phyloP scores from a whole-genome alignment of 192 early-diverging fungal genomes.

The Backusella parvicylindrica region DNA sequence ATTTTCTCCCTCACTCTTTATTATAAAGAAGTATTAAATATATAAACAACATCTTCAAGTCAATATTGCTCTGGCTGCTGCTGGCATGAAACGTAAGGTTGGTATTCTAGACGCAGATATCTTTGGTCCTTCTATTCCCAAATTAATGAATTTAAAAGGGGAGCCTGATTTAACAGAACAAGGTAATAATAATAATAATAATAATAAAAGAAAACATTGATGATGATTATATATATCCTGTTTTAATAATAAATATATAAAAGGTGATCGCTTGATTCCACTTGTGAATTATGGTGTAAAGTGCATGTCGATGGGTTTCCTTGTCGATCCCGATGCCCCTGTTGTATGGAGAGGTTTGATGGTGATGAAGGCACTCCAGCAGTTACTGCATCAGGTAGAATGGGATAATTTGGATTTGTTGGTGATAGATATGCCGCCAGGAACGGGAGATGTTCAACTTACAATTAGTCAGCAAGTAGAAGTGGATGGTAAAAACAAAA shows the following conservation, averaged over 20 bases:
- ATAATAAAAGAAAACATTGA: no score
- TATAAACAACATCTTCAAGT: no score
- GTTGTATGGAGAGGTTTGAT: slow-evolving; percentile 92
- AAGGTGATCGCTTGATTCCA: slow-evolving; percentile 60
- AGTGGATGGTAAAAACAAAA: slow-evolving; percentile 44
- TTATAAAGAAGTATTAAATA: no score
- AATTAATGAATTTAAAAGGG: slow-evolving; percentile 77
- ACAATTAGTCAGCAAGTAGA: slow-evolving; percentile 77
- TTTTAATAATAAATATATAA: background rate
- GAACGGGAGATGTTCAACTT: slow-evolving; percentile 88
- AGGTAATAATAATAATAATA: slow-evolving; percentile 25
- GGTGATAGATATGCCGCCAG: slow-evolving; percentile 90
- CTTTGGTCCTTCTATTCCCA: slow-evolving; percentile 89
- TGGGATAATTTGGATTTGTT: slow-evolving; percentile 77
- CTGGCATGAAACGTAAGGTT: slow-evolving; percentile 51
- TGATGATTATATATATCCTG: no score
- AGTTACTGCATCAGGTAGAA: slow-evolving; percentile 79
- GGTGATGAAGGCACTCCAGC: slow-evolving; percentile 92
- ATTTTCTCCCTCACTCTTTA: no score
- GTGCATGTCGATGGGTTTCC: slow-evolving; percentile 91
- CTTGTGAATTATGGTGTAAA: slow-evolving; percentile 83
- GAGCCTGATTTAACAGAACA: slow-evolving; percentile 63
- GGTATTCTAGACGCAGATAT: slow-evolving; percentile 89
- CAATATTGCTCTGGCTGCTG: slow-evolving; percentile 71
- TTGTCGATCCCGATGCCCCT: slow-evolving; percentile 67